Evolutionary conservation across 129 eudicot genomes (phyloP).

Genomic region (Deinandra increscens): DNA sequence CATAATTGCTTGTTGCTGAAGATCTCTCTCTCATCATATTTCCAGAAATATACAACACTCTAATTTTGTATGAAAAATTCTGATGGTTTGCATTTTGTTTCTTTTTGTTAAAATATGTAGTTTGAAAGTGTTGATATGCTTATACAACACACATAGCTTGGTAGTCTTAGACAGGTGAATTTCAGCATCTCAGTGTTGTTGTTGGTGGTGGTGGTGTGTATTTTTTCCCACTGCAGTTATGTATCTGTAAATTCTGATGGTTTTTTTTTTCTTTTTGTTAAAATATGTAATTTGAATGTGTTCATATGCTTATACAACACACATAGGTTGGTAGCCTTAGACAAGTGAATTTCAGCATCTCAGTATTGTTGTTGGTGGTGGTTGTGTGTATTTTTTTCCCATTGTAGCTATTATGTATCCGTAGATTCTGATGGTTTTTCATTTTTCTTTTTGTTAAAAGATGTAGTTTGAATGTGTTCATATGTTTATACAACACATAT

Average conservation of each 20-base stretch:
- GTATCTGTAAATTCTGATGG: conserved; percentile 12
- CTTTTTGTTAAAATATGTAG: background rate
- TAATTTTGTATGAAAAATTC: no score
- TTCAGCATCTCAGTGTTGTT: conserved; percentile 11
- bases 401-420: conserved; percentile 81
- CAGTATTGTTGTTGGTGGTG: conserved; percentile 19
- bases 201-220: conserved; percentile 5
- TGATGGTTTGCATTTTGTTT: no score
- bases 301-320: background rate
- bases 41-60: no score
- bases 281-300: background rate
- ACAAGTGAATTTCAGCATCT: background rate
- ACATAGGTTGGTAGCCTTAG: background rate
- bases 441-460: background rate
- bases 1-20: no score
- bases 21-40: no score
- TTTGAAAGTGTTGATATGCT: background rate
- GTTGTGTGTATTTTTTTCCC: background rate
- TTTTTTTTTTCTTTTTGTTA: no score
- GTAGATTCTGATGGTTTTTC: no score
- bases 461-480: background rate
- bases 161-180: background rate
- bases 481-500: background rate
- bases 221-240: conserved; percentile 53
- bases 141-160: background rate